Percentiles rank a stretch among this genome's conserved stretches.
Evolutionary conservation across 148 eudicot genomes (phyloP).

Genomic region (Limonium bicolor): DNA sequence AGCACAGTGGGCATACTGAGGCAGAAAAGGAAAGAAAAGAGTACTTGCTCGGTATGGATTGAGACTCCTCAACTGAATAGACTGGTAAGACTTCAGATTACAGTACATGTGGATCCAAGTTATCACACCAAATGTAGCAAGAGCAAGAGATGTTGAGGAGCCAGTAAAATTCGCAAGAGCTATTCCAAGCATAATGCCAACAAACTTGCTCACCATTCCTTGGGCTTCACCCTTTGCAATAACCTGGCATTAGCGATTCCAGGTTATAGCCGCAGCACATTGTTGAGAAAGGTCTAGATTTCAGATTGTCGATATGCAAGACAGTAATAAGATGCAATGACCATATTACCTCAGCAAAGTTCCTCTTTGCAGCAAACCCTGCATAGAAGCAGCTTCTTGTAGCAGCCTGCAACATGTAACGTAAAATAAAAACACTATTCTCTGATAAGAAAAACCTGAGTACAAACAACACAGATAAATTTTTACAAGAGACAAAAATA

Average conservation of each 20-base stretch:
- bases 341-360: constrained; percentile 73
- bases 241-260: too few species aligned
- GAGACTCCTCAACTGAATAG: constrained; percentile 88
- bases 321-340: neutral
- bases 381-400: constrained; percentile 98
- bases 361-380: constrained; percentile 98
- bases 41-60: constrained; percentile 99
- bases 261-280: neutral
- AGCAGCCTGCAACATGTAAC: constrained; percentile 51
- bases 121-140: constrained; percentile 66
- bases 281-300: neutral
- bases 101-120: constrained; percentile 98
- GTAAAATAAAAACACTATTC: neutral
- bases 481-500: too few species aligned
- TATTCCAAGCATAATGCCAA: constrained; percentile 91
- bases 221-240: constrained; percentile 99
- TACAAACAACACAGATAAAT: neutral
- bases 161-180: constrained; percentile 68
- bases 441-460: neutral
- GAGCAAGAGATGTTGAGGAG: constrained; percentile 78
- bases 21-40: constrained; percentile 22
- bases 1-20: constrained; percentile 23
- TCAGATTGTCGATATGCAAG: neutral
- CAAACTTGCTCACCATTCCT: constrained; percentile 98
- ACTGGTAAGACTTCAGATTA: constrained; percentile 96